These are phyloP conservation scores for Diaporthe eres DNA, from an alignment of 2,329 filamentous ascomycete genomes.

Conservation along the genomic window DNA sequence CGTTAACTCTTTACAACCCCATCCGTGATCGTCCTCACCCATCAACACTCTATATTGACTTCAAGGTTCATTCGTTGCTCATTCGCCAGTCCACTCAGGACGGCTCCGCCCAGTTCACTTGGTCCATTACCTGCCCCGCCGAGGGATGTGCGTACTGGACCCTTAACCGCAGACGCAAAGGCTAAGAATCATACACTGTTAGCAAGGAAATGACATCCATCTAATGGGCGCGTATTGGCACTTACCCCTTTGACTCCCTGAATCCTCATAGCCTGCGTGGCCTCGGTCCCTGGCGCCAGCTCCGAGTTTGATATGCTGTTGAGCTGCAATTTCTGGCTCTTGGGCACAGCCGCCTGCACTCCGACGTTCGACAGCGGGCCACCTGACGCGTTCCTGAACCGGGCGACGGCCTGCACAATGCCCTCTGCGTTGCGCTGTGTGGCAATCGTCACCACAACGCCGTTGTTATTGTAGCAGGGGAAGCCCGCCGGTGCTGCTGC, in stretches of 20 bases:
- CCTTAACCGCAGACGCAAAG: slow-evolving; percentile 87
- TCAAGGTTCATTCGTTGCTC: slow-evolving; percentile 7
- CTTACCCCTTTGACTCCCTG: slow-evolving; percentile 89
- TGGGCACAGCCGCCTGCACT: slow-evolving; percentile 94
- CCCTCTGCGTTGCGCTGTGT: slow-evolving; percentile 86
- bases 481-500: slow-evolving; percentile 66
- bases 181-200: slow-evolving; percentile 61
- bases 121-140: slow-evolving; percentile 82
- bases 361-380: slow-evolving; percentile 80
- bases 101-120: slow-evolving; percentile 97
- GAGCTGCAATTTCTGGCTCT: slow-evolving; percentile 93
- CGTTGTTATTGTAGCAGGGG: slow-evolving; percentile 88
- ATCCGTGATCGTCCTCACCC: slow-evolving; percentile 13
- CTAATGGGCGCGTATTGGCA: slow-evolving; percentile 49
- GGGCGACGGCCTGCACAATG: slow-evolving; percentile 84
- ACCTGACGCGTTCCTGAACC: slow-evolving; percentile 83
- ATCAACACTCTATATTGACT: slow-evolving; percentile 26
- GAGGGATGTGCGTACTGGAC: slow-evolving; percentile 83
- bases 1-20: slow-evolving; percentile 17
- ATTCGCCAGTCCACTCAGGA: slow-evolving; percentile 49
- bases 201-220: slow-evolving; percentile 6
- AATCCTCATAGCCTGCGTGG: slow-evolving; percentile 92
- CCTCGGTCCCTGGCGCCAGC: slow-evolving; percentile 82
- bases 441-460: slow-evolving; percentile 83
- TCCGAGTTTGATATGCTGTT: slow-evolving; percentile 89